Evolutionary conservation across 2,329 filamentous ascomycete genomes (phyloP).

Genomic region (Drechslera avenae): DNA sequence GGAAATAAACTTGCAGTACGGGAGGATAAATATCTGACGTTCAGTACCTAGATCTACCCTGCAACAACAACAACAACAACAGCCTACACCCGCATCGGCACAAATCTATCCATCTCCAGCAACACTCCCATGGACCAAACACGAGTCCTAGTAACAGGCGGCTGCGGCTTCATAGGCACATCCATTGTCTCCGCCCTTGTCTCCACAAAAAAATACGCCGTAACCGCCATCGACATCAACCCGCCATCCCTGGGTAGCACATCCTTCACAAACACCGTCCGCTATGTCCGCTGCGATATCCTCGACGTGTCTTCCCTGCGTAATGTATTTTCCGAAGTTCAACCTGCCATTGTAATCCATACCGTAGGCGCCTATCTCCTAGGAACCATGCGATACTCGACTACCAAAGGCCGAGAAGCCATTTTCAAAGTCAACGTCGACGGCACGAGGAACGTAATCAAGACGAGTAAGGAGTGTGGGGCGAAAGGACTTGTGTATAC

Average conservation of each 20-base stretch:
- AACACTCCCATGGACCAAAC: conserved; percentile 35
- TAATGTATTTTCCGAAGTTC: conserved; percentile 63
- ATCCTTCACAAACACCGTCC: conserved; percentile 31
- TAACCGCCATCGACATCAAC: conserved; percentile 51
- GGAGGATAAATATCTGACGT: no score
- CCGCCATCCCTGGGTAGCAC: conserved; percentile 39
- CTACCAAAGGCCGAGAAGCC: conserved; percentile 51
- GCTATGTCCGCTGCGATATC: conserved; percentile 50
- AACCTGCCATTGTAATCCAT: conserved; percentile 86
- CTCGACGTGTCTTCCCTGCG: conserved; percentile 42
- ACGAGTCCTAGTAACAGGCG: conserved; percentile 54
- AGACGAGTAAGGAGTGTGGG: conserved; percentile 69
- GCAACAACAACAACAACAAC: not conserved
- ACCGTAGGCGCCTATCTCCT: conserved; percentile 66
- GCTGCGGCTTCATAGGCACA: conserved; percentile 54
- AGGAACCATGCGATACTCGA: conserved; percentile 48
- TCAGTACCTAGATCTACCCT: no score
- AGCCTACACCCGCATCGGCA: not conserved
- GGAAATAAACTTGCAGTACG: no score
- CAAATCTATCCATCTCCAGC: not conserved
- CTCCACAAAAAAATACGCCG: conserved; percentile 41
- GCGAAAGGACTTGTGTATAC: conserved; percentile 90
- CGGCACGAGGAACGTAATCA: conserved; percentile 78
- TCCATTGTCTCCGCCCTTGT: conserved; percentile 50
- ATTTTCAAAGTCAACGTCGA: conserved; percentile 86